These are phyloP conservation scores for Tricholomella constricta DNA, from an alignment of 768 basidiomycete species.

Conservation along the genomic window DNA sequence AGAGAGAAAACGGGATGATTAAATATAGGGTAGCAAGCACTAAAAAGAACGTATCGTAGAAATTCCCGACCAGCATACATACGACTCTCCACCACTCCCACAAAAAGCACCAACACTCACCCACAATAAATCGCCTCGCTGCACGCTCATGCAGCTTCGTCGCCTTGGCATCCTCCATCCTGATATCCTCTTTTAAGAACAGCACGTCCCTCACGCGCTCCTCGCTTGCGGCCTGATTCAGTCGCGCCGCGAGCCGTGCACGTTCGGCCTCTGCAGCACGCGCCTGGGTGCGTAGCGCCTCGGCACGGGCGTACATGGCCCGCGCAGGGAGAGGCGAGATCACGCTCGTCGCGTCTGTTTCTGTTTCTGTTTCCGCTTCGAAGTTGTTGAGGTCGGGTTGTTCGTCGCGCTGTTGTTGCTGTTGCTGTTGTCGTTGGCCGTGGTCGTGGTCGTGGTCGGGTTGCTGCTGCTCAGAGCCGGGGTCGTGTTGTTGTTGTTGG, in stretches of 20 bases:
- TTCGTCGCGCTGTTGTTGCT: neutral
- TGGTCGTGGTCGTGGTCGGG: neutral
- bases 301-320: slow-evolving; percentile 35
- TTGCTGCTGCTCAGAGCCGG: neutral
- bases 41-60: neutral
- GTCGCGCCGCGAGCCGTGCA: slow-evolving; percentile 25
- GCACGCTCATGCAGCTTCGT: slow-evolving; percentile 46
- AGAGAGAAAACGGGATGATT: no score
- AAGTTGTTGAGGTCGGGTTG: neutral
- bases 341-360: slow-evolving; percentile 26
- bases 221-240: slow-evolving; percentile 31
- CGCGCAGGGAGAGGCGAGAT: slow-evolving; percentile 35
- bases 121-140: slow-evolving; percentile 44
- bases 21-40: neutral
- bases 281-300: slow-evolving; percentile 42
- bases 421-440: neutral
- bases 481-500: neutral
- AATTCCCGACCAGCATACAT: neutral
- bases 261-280: slow-evolving; percentile 36
- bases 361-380: slow-evolving; percentile 19
- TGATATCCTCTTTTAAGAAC: slow-evolving; percentile 37
- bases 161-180: slow-evolving; percentile 34
- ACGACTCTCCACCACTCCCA: neutral
- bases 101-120: slow-evolving; percentile 30
- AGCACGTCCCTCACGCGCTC: slow-evolving; percentile 40